Percentiles rank a stretch among this genome's conserved stretches.
Evolutionary conservation across 768 basidiomycete species (phyloP).

Genomic region (Boletus insuetus): DNA sequence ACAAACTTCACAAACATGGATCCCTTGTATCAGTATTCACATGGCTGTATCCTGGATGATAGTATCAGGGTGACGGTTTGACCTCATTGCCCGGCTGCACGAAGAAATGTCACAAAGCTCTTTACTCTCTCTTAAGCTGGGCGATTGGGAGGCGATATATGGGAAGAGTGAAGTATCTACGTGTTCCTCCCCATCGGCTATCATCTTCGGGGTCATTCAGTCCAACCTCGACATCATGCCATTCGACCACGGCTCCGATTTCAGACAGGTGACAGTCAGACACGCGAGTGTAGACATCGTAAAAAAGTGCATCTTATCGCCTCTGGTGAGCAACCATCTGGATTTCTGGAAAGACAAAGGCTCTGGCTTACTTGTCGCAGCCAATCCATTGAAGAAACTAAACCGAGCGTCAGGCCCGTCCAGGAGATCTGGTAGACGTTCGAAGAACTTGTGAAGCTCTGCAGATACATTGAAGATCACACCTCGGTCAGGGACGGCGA

Average conservation of each 20-base stretch:
- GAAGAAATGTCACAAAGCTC: not conserved
- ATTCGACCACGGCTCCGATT: conserved; percentile 72
- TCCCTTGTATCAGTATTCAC: no score
- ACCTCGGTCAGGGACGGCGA: not conserved
- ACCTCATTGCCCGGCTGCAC: no score
- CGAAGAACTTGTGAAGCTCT: conserved; percentile 82
- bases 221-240: conserved; percentile 79
- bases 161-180: conserved; percentile 75
- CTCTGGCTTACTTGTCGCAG: conserved; percentile 75
- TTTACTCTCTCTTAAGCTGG: conserved; percentile 24
- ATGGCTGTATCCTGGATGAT: no score
- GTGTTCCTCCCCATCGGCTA: conserved; percentile 73
- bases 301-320: conserved; percentile 74
- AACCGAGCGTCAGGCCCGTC: conserved; percentile 73
- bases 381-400: conserved; percentile 97
- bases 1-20: not conserved
- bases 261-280: conserved; percentile 84
- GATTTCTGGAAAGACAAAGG: not conserved
- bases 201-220: conserved; percentile 38
- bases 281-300: conserved; percentile 87
- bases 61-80: no score
- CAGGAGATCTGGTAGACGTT: conserved; percentile 72
- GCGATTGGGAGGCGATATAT: conserved; percentile 68
- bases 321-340: not conserved
- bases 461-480: not conserved